Evolutionary conservation across 345 rosid genomes (phyloP).

Genomic region (Linum lewisii): DNA sequence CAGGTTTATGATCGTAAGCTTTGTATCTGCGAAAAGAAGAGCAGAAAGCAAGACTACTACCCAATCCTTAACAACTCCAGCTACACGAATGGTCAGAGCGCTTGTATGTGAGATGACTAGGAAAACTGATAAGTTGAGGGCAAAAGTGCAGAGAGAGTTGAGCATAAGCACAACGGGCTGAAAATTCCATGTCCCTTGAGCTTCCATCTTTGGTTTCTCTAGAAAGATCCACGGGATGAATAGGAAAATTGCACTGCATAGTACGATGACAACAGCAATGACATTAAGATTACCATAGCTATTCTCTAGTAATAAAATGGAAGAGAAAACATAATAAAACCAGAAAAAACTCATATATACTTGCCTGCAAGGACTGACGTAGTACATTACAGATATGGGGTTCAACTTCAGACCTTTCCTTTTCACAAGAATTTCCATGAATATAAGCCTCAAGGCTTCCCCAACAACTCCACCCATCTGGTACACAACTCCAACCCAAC

Average conservation of each 20-base stretch:
- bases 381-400: slow-evolving; percentile 87
- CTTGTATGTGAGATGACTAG: slow-evolving; percentile 94
- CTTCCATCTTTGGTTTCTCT: slow-evolving; percentile 86
- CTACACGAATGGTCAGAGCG: slow-evolving; percentile 95
- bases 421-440: slow-evolving; percentile 93
- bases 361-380: slow-evolving; percentile 98
- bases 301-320: not conserved
- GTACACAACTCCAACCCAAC: slow-evolving; percentile 93
- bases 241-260: slow-evolving; percentile 73
- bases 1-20: slow-evolving; percentile 78
- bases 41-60: slow-evolving; percentile 91
- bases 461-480: slow-evolving; percentile 99
- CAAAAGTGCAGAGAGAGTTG: slow-evolving; percentile 86
- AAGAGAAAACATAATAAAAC: slow-evolving; percentile 4
- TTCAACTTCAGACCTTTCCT: slow-evolving; percentile 87
- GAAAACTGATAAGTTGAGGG: slow-evolving; percentile 95
- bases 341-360: slow-evolving; percentile 4
- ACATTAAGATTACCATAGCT: not conserved
- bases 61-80: slow-evolving; percentile 99
- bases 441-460: slow-evolving; percentile 81
- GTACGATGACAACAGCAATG: slow-evolving; percentile 11
- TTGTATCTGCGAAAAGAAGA: slow-evolving; percentile 79
- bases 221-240: slow-evolving; percentile 92
- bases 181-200: slow-evolving; percentile 59
- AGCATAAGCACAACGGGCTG: slow-evolving; percentile 58